phyloP scores from a whole-genome alignment of 352 stramenopile species.

The Aphanomyces stellatus region DNA sequence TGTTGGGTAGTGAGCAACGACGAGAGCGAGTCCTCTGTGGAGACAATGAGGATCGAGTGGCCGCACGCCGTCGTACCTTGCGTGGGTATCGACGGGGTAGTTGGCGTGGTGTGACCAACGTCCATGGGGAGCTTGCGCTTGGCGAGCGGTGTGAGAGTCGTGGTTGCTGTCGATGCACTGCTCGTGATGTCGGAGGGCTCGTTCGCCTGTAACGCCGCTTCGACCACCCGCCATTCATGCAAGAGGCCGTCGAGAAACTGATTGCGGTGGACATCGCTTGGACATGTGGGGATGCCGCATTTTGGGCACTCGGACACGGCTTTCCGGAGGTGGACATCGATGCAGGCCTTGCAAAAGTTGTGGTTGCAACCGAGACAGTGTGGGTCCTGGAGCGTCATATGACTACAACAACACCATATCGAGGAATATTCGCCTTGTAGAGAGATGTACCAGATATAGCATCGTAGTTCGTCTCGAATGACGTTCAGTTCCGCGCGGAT shows the following conservation, averaged over 20 bases:
- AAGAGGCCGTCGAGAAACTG: conserved; percentile 82
- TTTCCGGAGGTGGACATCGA: conserved; percentile 49
- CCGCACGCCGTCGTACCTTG: not conserved
- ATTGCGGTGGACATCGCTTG: conserved; percentile 74
- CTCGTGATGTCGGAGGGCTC: conserved; percentile 32
- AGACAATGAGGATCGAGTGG: conserved; percentile 7
- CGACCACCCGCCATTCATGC: conserved; percentile 62
- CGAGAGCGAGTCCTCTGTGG: not conserved
- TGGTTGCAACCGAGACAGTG: conserved; percentile 83
- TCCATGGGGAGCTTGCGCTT: conserved; percentile 17
- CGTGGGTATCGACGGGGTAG: conserved; percentile 5
- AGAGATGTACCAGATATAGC: conserved; percentile 53
- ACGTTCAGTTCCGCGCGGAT: conserved; percentile 14
- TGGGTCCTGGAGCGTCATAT: conserved; percentile 66
- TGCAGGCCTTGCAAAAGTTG: conserved; percentile 79
- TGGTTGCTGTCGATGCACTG: conserved; percentile 21
- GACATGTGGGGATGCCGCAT: conserved; percentile 61
- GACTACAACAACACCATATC: conserved; percentile 25
- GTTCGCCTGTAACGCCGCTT: conserved; percentile 36
- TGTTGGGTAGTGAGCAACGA: not conserved
- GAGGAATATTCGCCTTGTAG: not conserved
- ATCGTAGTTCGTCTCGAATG: conserved; percentile 74
- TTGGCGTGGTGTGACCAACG: too few species aligned
- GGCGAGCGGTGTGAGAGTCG: conserved; percentile 3
- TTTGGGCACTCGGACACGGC: conserved; percentile 52